Evolutionary conservation across 2,329 filamentous ascomycete genomes (phyloP).

Genomic region (Pseudocercospora crystallina): DNA sequence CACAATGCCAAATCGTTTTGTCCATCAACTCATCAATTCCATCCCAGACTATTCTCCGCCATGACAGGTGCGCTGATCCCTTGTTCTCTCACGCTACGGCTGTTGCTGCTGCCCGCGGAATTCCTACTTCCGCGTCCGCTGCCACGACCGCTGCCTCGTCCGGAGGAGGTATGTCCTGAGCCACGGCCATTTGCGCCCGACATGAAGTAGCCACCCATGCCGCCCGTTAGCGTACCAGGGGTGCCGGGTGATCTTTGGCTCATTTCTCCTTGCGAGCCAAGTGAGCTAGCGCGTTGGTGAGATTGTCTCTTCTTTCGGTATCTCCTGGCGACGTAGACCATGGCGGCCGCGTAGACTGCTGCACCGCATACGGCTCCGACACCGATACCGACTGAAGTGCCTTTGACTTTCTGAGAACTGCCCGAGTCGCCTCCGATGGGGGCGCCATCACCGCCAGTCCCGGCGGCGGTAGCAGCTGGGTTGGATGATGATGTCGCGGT

Average conservation of each 20-base stretch:
- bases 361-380: slow-evolving; percentile 75
- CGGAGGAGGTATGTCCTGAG: slow-evolving; percentile 11
- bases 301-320: slow-evolving; percentile 74
- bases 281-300: slow-evolving; percentile 74
- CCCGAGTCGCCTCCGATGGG: slow-evolving; percentile 52
- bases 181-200: slow-evolving; percentile 59
- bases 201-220: slow-evolving; percentile 59
- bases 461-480: slow-evolving; percentile 33
- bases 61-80: slow-evolving; percentile 88
- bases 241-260: slow-evolving; percentile 36
- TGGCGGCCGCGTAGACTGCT: slow-evolving; percentile 85
- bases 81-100: slow-evolving; percentile 62
- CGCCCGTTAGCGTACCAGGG: slow-evolving; percentile 28
- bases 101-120: slow-evolving; percentile 65
- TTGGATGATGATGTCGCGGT: slow-evolving; percentile 42
- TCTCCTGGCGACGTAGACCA: slow-evolving; percentile 88
- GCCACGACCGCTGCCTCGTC: slow-evolving; percentile 31
- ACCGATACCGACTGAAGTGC: slow-evolving; percentile 68
- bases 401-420: slow-evolving; percentile 59
- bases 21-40: slow-evolving; percentile 62
- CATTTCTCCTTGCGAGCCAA: slow-evolving; percentile 61
- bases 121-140: slow-evolving; percentile 43
- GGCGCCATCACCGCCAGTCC: slow-evolving; percentile 46
- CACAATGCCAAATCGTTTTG: neutral
- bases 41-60: slow-evolving; percentile 91